Percentiles rank a stretch among this genome's conserved stretches.
phyloP scores from a whole-genome alignment of 192 early-diverging fungal species.

The Backusella sp. region DNA sequence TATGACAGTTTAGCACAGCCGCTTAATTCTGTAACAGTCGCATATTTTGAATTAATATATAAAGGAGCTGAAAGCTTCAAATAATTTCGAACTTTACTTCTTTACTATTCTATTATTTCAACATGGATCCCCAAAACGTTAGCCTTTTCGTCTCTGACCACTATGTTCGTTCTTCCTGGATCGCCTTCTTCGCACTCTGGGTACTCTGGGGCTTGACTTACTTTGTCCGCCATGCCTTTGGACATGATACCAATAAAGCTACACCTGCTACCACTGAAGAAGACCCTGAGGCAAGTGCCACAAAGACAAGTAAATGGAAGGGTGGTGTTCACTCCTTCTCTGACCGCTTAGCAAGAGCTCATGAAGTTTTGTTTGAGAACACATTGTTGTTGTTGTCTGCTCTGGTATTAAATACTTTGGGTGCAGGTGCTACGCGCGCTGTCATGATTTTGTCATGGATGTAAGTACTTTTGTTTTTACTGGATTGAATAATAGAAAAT shows the following conservation, averaged over 20 bases:
- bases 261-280: not conserved
- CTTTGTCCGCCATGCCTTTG: constrained; percentile 25
- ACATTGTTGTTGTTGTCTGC: constrained; percentile 35
- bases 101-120: not conserved
- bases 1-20: constrained; percentile 7
- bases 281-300: not conserved
- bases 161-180: constrained; percentile 27
- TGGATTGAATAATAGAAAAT: not conserved
- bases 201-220: constrained; percentile 32
- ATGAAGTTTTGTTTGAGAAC: constrained; percentile 24
- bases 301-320: constrained; percentile 11
- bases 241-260: constrained; percentile 3
- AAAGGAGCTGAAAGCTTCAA: constrained; percentile 1
- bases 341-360: constrained; percentile 13
- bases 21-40: not conserved
- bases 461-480: constrained; percentile 15
- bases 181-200: constrained; percentile 30
- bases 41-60: constrained; percentile 7
- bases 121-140: constrained; percentile 12
- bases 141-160: constrained; percentile 8
- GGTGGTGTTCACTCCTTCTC: constrained; percentile 5
- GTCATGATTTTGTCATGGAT: constrained; percentile 38
- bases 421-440: constrained; percentile 26
- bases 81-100: not conserved
- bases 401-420: constrained; percentile 35